These are phyloP conservation scores for Triadica sebifera DNA, from an alignment of 345 rosid species.

Conservation along the genomic window DNA sequence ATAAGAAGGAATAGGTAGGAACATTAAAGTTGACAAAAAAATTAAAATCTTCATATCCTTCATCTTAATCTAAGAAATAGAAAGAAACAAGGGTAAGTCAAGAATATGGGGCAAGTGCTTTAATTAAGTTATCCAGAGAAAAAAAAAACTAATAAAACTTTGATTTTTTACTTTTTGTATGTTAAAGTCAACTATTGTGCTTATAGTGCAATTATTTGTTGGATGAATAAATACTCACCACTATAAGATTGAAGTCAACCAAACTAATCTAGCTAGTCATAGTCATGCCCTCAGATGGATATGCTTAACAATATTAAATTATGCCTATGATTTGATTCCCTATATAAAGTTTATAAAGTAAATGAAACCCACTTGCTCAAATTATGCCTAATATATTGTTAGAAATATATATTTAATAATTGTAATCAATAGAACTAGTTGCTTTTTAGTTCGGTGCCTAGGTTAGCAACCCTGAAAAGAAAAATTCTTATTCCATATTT, in stretches of 20 bases:
- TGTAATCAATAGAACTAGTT: no score
- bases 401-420: not conserved
- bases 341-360: not conserved
- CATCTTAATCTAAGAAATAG: not conserved
- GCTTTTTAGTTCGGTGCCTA: no score
- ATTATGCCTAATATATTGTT: not conserved
- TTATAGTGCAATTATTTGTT: not conserved
- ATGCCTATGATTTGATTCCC: not conserved
- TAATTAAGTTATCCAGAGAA: no score
- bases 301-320: not conserved
- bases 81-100: not conserved
- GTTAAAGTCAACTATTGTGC: slow-evolving; percentile 9
- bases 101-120: not conserved
- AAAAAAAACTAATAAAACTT: not conserved
- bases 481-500: no score
- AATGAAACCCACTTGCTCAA: slow-evolving; percentile 2
- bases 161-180: not conserved
- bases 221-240: not conserved
- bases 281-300: not conserved
- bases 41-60: slow-evolving; percentile 13
- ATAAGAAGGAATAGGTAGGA: slow-evolving; percentile 7
- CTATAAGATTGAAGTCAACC: slow-evolving; percentile 3
- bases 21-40: slow-evolving; percentile 13
- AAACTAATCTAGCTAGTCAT: not conserved
- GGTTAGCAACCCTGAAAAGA: no score